Conservation (phyloP, 805 yeast species). For the Aciculoconidium aculeatum region DNA sequence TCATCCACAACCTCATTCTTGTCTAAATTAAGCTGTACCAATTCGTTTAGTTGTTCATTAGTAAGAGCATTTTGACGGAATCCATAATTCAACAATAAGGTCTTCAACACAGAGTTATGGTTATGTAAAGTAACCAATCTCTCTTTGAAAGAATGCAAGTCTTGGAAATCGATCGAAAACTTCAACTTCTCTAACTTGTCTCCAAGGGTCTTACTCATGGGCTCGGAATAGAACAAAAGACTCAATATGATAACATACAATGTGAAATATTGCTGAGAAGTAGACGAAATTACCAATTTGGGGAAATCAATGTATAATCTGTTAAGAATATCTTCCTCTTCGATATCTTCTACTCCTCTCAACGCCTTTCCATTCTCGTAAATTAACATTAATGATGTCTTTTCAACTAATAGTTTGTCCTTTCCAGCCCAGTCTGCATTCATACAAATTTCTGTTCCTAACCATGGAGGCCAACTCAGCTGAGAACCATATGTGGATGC, state of each 20-base stretch:
- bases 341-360: conserved; percentile 11
- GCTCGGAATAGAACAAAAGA: conserved; percentile 68
- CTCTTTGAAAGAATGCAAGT: conserved; percentile 43
- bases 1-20: conserved; percentile 30
- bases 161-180: conserved; percentile 65
- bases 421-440: conserved; percentile 36
- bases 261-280: conserved; percentile 67
- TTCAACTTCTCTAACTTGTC: conserved; percentile 61
- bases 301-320: conserved; percentile 64
- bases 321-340: conserved; percentile 8
- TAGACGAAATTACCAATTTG: conserved; percentile 57
- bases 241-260: conserved; percentile 58
- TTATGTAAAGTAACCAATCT: conserved; percentile 46
- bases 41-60: conserved; percentile 43
- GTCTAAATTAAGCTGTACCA: conserved; percentile 29
- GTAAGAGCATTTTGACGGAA: conserved; percentile 45
- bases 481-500: conserved; percentile 56
- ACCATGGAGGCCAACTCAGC: conserved; percentile 84
- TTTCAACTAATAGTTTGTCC: conserved; percentile 52
- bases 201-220: conserved; percentile 50
- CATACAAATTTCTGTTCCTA: conserved; percentile 62
- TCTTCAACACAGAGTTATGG: conserved; percentile 36
- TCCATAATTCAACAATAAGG: conserved; percentile 41
- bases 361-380: conserved; percentile 41
- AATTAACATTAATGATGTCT: conserved; percentile 56